Evolutionary conservation across 2,329 filamentous ascomycete genomes (phyloP).

Genomic region (Juglanconis sp.): DNA sequence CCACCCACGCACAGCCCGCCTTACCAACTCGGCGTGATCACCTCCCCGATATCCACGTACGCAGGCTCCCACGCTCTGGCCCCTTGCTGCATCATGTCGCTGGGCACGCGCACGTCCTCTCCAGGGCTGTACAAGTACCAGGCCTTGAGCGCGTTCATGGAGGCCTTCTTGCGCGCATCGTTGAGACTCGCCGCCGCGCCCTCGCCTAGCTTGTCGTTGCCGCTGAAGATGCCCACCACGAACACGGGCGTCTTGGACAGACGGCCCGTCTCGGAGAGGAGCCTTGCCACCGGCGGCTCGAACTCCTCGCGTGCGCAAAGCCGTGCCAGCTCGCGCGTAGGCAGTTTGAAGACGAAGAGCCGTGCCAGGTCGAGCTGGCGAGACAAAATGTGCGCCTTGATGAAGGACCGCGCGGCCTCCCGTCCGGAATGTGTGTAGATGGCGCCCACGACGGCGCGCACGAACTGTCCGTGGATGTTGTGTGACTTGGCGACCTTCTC

Average conservation of each 20-base stretch:
- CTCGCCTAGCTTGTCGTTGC: slow-evolving; percentile 87
- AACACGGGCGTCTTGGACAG: slow-evolving; percentile 82
- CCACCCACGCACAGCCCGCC: neutral
- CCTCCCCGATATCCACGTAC: slow-evolving; percentile 69
- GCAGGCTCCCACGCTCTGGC: slow-evolving; percentile 64
- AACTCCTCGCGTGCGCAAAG: slow-evolving; percentile 89
- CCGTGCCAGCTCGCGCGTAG: slow-evolving; percentile 76
- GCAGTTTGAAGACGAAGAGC: slow-evolving; percentile 81
- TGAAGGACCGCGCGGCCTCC: slow-evolving; percentile 75
- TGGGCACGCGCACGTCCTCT: slow-evolving; percentile 61
- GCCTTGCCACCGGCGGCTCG: slow-evolving; percentile 77
- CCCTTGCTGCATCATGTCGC: slow-evolving; percentile 62
- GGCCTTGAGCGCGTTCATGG: slow-evolving; percentile 80
- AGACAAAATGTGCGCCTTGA: slow-evolving; percentile 78
- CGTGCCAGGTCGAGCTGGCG: slow-evolving; percentile 71
- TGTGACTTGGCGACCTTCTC: slow-evolving; percentile 27
- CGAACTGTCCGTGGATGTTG: slow-evolving; percentile 60
- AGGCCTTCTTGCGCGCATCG: slow-evolving; percentile 73
- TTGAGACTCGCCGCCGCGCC: slow-evolving; percentile 76
- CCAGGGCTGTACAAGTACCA: slow-evolving; percentile 95
- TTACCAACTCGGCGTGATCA: slow-evolving; percentile 43
- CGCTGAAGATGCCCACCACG: slow-evolving; percentile 91
- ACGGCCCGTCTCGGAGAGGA: slow-evolving; percentile 88
- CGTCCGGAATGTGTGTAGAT: slow-evolving; percentile 83
- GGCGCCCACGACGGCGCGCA: slow-evolving; percentile 78